phyloP scores from a whole-genome alignment of 108 stramenopile genomes.

The Cyclotella kingstonii region DNA sequence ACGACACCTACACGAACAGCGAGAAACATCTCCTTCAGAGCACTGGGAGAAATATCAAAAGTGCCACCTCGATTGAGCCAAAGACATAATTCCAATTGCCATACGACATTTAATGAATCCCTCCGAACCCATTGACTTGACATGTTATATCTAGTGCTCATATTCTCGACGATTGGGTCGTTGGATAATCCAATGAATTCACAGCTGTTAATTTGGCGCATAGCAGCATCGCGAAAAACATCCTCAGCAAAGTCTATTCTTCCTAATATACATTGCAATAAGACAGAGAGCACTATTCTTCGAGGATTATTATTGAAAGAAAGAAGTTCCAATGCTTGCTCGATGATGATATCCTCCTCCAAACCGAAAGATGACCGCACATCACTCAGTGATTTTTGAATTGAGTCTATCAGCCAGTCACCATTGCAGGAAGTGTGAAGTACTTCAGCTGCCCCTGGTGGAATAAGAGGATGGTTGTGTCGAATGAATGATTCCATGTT shows the following conservation, averaged over 20 bases:
- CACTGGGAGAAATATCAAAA: conserved; percentile 58
- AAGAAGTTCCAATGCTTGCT: conserved; percentile 45
- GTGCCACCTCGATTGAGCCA: conserved; percentile 82
- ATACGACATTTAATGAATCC: conserved; percentile 50
- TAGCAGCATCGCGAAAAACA: conserved; percentile 58
- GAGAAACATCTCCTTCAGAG: conserved; percentile 68
- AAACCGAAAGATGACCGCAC: conserved; percentile 42
- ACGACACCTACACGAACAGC: conserved; percentile 70
- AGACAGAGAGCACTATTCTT: conserved; percentile 52
- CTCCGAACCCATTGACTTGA: conserved; percentile 53
- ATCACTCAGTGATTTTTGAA: conserved; percentile 27
- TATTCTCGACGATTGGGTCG: conserved; percentile 41
- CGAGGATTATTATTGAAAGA: conserved; percentile 31
- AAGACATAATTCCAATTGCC: conserved; percentile 82
- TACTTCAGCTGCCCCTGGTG: conserved; percentile 53
- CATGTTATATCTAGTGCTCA: conserved; percentile 34
- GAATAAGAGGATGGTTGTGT: conserved; percentile 44
- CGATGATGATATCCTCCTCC: conserved; percentile 39
- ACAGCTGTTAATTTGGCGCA: conserved; percentile 44
- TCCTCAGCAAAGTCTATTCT: conserved; percentile 71
- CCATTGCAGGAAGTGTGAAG: conserved; percentile 68
- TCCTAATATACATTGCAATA: conserved; percentile 51
- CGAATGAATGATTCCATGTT: conserved; percentile 23
- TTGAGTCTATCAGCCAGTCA: conserved; percentile 39
- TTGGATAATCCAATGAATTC: conserved; percentile 55